These are phyloP conservation scores for Hypomontagnella monticulosa DNA, from an alignment of 495 filamentous ascomycete genomes.

Conservation along the genomic window DNA sequence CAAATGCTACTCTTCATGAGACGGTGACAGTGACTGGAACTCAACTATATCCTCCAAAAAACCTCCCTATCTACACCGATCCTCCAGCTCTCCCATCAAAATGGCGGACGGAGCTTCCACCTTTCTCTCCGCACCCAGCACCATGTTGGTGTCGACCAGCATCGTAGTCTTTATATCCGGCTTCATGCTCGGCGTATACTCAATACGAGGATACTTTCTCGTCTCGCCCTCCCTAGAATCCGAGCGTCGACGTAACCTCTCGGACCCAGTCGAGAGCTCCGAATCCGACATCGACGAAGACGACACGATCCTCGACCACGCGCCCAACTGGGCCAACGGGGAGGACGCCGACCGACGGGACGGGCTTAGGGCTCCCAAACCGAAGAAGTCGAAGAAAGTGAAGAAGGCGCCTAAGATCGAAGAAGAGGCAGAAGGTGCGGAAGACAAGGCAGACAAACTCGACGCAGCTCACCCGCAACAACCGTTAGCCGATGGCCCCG, in stretches of 20 bases:
- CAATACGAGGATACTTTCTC: constrained; percentile 59
- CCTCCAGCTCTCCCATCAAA: constrained; percentile 1
- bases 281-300: constrained; percentile 63
- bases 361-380: constrained; percentile 49
- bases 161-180: constrained; percentile 70
- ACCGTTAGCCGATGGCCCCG: constrained; percentile 51
- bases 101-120: constrained; percentile 32
- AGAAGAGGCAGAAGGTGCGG: constrained; percentile 15
- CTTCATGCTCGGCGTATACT: constrained; percentile 65
- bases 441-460: constrained; percentile 6
- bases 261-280: constrained; percentile 60
- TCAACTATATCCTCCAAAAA: not conserved
- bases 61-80: not conserved
- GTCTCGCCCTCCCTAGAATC: constrained; percentile 53
- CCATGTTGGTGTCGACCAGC: constrained; percentile 67
- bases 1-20: constrained; percentile 2
- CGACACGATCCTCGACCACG: constrained; percentile 64
- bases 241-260: constrained; percentile 45
- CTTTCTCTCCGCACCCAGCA: constrained; percentile 16
- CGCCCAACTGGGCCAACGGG: constrained; percentile 67
- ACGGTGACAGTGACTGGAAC: not conserved
- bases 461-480: constrained; percentile 1
- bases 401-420: constrained; percentile 20
- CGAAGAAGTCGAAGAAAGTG: constrained; percentile 33
- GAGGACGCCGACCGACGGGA: constrained; percentile 59